phyloP scores from a whole-genome alignment of 2,329 filamentous ascomycete genomes.

The Clonostachys rosea region DNA sequence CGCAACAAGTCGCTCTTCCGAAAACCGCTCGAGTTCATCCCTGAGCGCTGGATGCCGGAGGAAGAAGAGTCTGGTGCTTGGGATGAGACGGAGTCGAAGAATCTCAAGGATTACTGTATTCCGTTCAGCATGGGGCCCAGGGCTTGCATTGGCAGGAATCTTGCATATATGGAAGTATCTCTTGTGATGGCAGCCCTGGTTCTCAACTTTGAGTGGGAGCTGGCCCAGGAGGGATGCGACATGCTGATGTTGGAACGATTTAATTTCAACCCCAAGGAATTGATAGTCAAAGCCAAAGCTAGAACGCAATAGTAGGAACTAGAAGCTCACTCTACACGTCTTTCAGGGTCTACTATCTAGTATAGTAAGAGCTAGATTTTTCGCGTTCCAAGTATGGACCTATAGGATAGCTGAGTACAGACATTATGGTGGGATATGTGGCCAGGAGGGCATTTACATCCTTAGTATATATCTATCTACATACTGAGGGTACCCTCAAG shows the following conservation, averaged over 20 bases:
- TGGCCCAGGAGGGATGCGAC: neutral
- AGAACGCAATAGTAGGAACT: neutral
- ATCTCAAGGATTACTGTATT: constrained; percentile 3
- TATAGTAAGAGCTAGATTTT: too few species aligned
- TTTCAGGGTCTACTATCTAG: too few species aligned
- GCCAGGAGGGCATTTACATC: too few species aligned
- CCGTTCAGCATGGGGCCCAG: constrained; percentile 2
- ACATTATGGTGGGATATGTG: too few species aligned
- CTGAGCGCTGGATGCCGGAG: constrained; percentile 13
- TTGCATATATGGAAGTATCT: constrained; percentile 4
- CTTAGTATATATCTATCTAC: too few species aligned
- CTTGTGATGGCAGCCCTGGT: constrained; percentile 2
- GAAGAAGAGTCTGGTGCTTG: neutral
- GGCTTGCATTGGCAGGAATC: constrained; percentile 3
- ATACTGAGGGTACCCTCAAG: too few species aligned
- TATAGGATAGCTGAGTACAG: too few species aligned
- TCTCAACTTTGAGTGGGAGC: constrained; percentile 2
- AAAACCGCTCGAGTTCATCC: constrained; percentile 12
- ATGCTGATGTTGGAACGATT: constrained; percentile 2
- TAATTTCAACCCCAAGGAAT: constrained; percentile 3
- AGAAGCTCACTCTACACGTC: too few species aligned
- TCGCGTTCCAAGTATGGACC: too few species aligned
- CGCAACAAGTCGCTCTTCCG: constrained; percentile 13
- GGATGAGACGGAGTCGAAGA: neutral
- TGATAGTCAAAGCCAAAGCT: neutral